Percentiles rank a stretch among this genome's conserved stretches.
phyloP scores from a whole-genome alignment of 2,329 filamentous ascomycete species.

The Knufia fluminis region DNA sequence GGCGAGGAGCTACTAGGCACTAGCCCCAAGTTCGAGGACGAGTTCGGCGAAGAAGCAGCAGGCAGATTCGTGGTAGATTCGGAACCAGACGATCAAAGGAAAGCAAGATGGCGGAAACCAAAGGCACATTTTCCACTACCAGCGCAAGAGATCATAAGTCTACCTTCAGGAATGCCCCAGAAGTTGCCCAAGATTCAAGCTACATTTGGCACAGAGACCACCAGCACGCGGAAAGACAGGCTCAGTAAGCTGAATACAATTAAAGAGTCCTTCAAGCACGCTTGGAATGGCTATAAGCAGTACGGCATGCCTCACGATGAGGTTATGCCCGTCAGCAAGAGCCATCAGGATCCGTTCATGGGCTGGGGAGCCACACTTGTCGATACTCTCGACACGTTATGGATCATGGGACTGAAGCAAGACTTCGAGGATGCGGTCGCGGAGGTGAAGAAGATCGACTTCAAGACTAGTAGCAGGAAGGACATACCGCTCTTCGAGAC shows the following conservation, averaged over 20 bases:
- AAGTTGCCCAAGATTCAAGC: constrained; percentile 69
- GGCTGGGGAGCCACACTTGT: constrained; percentile 85
- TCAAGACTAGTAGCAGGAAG: constrained; percentile 57
- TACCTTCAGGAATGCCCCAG: constrained; percentile 64
- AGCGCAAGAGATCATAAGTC: constrained; percentile 57
- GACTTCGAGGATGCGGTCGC: constrained; percentile 73
- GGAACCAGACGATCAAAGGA: constrained; percentile 13
- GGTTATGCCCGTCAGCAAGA: constrained; percentile 61
- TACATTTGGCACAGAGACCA: constrained; percentile 57
- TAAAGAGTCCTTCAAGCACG: constrained; percentile 63
- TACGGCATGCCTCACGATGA: constrained; percentile 84
- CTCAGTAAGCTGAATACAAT: constrained; percentile 56
- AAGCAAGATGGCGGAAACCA: constrained; percentile 58
- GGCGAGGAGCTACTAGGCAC: constrained; percentile 18
- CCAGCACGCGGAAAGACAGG: constrained; percentile 52
- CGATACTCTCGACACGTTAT: constrained; percentile 72
- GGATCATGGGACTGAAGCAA: constrained; percentile 71
- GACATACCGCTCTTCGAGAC: constrained; percentile 90
- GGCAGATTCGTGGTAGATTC: constrained; percentile 27
- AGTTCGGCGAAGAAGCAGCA: constrained; percentile 27
- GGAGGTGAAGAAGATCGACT: constrained; percentile 66
- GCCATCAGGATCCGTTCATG: constrained; percentile 70
- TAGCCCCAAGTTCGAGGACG: constrained; percentile 16
- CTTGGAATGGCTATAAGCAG: constrained; percentile 74
- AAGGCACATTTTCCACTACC: constrained; percentile 70